Conservation (phyloP, 306 rosid genomes). For the Glycine tomentella region DNA sequence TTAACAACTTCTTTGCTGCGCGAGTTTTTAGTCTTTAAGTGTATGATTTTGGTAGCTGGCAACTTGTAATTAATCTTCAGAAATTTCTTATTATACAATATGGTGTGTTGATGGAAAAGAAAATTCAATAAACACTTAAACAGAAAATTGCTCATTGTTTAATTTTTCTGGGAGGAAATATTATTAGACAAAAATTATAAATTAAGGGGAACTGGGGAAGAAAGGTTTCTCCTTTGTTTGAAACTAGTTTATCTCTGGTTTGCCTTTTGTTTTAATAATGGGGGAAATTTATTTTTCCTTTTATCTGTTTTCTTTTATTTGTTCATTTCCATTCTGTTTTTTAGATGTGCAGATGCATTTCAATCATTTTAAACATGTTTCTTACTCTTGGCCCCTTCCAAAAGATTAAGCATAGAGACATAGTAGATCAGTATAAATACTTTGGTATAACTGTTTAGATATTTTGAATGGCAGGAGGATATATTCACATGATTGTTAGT, state of each 20-base stretch:
- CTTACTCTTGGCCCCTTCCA: not conserved
- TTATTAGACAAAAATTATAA: not conserved
- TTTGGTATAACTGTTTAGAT: not conserved
- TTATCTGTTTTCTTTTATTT: not conserved
- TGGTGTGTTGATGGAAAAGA: too few relatives aligned
- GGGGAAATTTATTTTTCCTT: not conserved
- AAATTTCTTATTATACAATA: conserved; percentile 3
- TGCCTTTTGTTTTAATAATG: not conserved
- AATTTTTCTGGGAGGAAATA: not conserved
- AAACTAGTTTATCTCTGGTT: conserved; percentile 4
- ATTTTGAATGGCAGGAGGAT: not conserved
- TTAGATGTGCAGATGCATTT: not conserved
- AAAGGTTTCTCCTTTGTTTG: not conserved
- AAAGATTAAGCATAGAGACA: not conserved
- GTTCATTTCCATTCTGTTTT: not conserved
- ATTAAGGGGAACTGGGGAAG: not conserved
- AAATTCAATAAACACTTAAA: too few relatives aligned
- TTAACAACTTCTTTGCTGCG: not conserved
- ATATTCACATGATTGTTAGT: not conserved
- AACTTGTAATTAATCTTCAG: not conserved
- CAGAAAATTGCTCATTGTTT: not conserved
- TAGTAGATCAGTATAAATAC: not conserved
- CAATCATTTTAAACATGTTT: conserved; percentile 22
- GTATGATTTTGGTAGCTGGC: not conserved
- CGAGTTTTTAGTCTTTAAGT: not conserved